Evolutionary conservation across 2,329 filamentous ascomycete genomes (phyloP), one percentile per base, ranked within the genome.

Genomic region (Clarireedia monteithiana): DNA sequence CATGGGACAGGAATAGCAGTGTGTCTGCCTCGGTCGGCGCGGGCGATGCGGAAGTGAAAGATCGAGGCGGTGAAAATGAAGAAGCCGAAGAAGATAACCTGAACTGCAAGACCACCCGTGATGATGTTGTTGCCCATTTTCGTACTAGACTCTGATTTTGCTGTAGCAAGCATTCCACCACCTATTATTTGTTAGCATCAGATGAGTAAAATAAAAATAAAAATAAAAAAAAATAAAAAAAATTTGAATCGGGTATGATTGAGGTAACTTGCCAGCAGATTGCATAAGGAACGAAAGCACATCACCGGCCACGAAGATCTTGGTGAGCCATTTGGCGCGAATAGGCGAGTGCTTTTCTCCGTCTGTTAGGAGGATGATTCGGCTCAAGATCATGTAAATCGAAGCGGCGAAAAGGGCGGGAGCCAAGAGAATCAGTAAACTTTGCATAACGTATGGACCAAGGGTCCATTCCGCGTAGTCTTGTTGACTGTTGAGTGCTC

Each of bases 71-170:
- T 55, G 20, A 63, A 34, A 20, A 80, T 66, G 61, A 81, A 81
- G 54, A 79, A 69, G n/a, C 70, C 69, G 59, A 81, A 81, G 60
- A 78, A 74, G 6, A 76, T 14, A 4, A 82, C 70, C 59, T 82
- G 78, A 4, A 80, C 60, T 7, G 74, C 64, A 2, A 82, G 68
- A 10, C 78, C 78, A 5, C 62, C 71, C 20, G 78, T 67, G 14
- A 80, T 73, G 46, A 80, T 67, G 4, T 70, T 68, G 49, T 74
- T 65, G 10, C 74, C 75, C 0, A 60, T 58, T 2, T 64, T 36
- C 9, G 42, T 70, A 1, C 0, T 10, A 1, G 24, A 14, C 9
- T 9, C 1, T 72, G 39, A 20, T 1, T n/a, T 55, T 3, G 51
- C 45, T 9, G 45, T 27, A 2, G 64, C 40, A 27, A 61, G 49